Base-by-base conservation (phyloP, 441 rosid genomes). In the Erysimum cheiri region DNA sequence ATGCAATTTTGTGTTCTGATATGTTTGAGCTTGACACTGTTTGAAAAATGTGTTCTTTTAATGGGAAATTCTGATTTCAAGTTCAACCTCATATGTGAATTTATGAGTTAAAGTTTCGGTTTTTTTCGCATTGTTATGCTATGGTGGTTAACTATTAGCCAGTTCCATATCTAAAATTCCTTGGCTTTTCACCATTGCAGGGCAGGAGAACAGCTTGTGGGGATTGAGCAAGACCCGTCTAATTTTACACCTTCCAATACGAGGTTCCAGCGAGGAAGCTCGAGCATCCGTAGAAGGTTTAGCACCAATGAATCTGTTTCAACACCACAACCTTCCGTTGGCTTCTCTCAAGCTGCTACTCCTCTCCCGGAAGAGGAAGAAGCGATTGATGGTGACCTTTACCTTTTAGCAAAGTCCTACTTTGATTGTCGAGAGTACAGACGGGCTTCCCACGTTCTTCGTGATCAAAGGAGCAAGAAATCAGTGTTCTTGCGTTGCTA, bases 201-300 rank as follows among this genome's bases (percentile, higher is more conserved):
- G 98, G 98, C 92, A 6, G 97, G 83, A 15, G 98, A 93, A 66
- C 98, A 90, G 76, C 81, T 93, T 5, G 90, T 93, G 44, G 98
- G 91, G 70, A 89, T 93, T 6, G 97, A 91, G 80, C 94, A 84
- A 62, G 98, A 91, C 81, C 90, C 88, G 0, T 84, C 90, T 26
- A 88, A 87, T 75, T 91, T 79, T 67, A 91, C 96, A 11, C 93
- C 98, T 60, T 77, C 97, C 2, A 91, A 93, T 80, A 93, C 98
- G 13, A 79, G 97, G 67, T 93, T 93, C 80, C 97, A 93, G 80
- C 87, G 96, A 53, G 97, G 97, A 77, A 93, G 94, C 83, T 91
- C 98, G 5, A 93, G 98, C 74, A 91, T 91, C 54, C 80, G 91
- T 2, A 68, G 98, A 77, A 84, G 97, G 58, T 93, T 84, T 66